phyloP scores from a whole-genome alignment of 78 protist species.

The Dictyostelium brefeldianum region DNA sequence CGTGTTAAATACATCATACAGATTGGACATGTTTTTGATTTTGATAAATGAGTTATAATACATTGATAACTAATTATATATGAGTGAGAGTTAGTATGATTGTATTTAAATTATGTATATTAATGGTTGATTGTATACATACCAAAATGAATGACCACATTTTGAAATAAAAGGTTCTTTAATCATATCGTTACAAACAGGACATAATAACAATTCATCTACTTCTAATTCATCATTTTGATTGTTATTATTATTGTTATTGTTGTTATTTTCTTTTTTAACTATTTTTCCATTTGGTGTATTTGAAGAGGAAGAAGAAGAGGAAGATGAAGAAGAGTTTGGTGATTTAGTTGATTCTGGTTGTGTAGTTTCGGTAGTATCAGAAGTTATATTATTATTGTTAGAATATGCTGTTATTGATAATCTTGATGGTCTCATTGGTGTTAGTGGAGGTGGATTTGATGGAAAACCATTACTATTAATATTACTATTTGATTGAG shows the following conservation, averaged over 20 bases:
- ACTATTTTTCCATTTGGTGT: too few relatives aligned
- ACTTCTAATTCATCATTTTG: neutral
- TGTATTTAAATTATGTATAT: neutral
- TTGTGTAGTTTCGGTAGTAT: neutral
- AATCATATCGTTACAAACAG: constrained; percentile 63
- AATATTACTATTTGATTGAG: neutral
- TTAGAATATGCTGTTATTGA: neutral
- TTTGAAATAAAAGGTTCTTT: constrained; percentile 77
- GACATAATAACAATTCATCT: constrained; percentile 51
- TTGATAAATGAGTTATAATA: constrained; percentile 29
- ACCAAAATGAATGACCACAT: constrained; percentile 73
- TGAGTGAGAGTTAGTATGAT: neutral
- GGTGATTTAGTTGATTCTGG: too few relatives aligned
- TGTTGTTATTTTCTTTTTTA: neutral
- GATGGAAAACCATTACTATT: neutral
- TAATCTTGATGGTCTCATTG: neutral
- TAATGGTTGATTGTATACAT: neutral
- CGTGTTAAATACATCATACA: constrained; percentile 57
- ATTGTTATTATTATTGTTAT: neutral
- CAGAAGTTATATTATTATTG: neutral
- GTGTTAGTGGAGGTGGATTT: too few relatives aligned
- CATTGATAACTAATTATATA: constrained; percentile 48
- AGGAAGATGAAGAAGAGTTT: too few relatives aligned
- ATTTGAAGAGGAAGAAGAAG: too few relatives aligned
- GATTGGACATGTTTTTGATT: constrained; percentile 50